Evolutionary conservation across 495 filamentous ascomycete genomes (phyloP), one percentile per base, ranked within the genome.

Genomic region (Podospora tetraspora): DNA sequence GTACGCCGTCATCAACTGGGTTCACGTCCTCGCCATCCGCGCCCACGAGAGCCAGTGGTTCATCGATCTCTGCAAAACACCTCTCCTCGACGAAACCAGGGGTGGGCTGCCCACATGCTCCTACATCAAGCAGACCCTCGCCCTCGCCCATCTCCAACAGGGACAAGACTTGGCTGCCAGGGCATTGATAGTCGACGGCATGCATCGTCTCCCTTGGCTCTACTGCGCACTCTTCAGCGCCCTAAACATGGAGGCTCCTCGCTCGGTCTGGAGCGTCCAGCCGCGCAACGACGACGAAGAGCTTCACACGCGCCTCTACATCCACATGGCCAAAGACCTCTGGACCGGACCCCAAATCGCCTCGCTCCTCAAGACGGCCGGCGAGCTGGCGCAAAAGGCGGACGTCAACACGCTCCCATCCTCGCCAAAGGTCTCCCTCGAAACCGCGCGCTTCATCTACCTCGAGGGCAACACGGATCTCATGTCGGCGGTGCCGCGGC

Each of bases 271-370:
- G 94, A 94, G 91, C 57, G 83, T 87, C 62, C 82, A 86, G 73
- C 87, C 93, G 24, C 85, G 85, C 3, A 86, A 87, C 7, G 80
- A 85, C 13, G 82, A 85, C n/a, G 91, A 96, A 66, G 85, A 86
- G 62, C 82, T 98, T 12, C 81, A 93, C 64, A 87, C 89, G 2
- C 88, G 91, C 69, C 83, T 97, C 0, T 98, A 97, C 76, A 85
- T 93, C 52, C 80, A 87, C 24, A 87, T 89, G 32, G 86, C 91
- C 3, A 95, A 94, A 73, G 92, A 96, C 73, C 83, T 97, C 19
- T 99, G 96, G 96, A 92, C 92, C 68, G 92, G 90, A 1, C 86
- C 93, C 0, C 88, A 91, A 71, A 85, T 88, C 10, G 86, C 85
- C 1, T 80, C 85, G 29, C 78, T 97, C 5, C 83, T 99, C 1